phyloP scores from a whole-genome alignment of 441 rosid genomes.

The Populus tomentosa region DNA sequence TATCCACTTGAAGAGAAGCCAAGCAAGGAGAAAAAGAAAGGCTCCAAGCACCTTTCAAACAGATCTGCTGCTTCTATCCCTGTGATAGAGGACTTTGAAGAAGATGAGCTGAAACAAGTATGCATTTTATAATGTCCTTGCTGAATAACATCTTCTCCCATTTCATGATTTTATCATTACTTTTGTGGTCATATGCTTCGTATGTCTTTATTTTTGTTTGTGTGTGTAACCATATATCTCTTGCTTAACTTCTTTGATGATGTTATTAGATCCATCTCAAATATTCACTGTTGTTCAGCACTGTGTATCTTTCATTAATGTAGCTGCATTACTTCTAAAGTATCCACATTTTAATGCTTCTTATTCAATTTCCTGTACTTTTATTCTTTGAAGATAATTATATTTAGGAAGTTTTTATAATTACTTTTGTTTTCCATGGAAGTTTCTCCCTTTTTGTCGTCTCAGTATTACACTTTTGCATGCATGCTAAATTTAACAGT shows the following conservation, averaged over 20 bases:
- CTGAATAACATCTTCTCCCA: background rate
- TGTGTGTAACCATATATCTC: background rate
- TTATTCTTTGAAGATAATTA: background rate
- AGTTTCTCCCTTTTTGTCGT: background rate
- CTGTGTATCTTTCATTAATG: background rate
- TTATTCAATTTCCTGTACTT: background rate
- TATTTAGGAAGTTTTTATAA: background rate
- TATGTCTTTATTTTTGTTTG: background rate
- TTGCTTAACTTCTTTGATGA: background rate
- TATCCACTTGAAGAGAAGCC: conserved; percentile 85
- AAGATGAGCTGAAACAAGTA: conserved; percentile 77
- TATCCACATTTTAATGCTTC: background rate
- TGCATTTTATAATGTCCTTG: conserved; percentile 10
- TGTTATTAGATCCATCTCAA: background rate
- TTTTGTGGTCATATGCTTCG: background rate
- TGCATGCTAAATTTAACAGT: background rate
- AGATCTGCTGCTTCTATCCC: conserved; percentile 47
- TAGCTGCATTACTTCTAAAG: background rate
- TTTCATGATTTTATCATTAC: background rate
- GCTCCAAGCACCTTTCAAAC: conserved; percentile 53
- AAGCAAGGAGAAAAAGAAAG: conserved; percentile 75
- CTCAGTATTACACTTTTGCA: background rate
- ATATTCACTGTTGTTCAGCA: background rate
- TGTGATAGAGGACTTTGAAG: conserved; percentile 76
- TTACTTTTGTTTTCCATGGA: background rate